These are phyloP conservation scores for Boletus rubroflammeus DNA, from an alignment of 768 basidiomycete species.

Conservation along the genomic window DNA sequence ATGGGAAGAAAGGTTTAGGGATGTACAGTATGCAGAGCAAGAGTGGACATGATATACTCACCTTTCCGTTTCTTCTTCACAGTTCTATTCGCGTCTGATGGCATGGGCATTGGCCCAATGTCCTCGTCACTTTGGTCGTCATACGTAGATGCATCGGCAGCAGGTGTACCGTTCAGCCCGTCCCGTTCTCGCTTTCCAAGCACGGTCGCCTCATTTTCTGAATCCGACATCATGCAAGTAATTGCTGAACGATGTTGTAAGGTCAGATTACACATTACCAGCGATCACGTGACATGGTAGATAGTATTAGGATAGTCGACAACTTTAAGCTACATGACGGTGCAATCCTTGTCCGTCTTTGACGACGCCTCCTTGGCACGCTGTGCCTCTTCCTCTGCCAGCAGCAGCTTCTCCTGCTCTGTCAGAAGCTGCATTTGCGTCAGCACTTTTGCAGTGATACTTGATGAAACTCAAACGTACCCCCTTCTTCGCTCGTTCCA, in stretches of 20 bases:
- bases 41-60: conserved; percentile 32
- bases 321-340: conserved; percentile 46
- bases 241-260: not conserved
- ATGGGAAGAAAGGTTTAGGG: conserved; percentile 16
- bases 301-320: not conserved
- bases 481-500: conserved; percentile 71
- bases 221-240: conserved; percentile 37
- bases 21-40: not conserved
- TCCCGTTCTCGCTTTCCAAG: conserved; percentile 64
- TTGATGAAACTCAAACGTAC: conserved; percentile 38
- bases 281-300: conserved; percentile 6
- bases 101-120: conserved; percentile 85
- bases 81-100: conserved; percentile 33
- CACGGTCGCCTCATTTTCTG: conserved; percentile 48
- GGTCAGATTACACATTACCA: too few relatives aligned
- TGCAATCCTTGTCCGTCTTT: conserved; percentile 44
- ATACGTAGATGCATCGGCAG: conserved; percentile 22
- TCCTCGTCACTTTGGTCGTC: conserved; percentile 66
- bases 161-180: conserved; percentile 13
- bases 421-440: conserved; percentile 45
- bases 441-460: not conserved
- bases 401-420: conserved; percentile 59
- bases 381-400: conserved; percentile 52
- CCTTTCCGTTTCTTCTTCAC: conserved; percentile 84
- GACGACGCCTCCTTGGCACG: conserved; percentile 29